phyloP scores from a whole-genome alignment of 2,329 filamentous ascomycete genomes.

The Ceratocystis alfenasii region DNA sequence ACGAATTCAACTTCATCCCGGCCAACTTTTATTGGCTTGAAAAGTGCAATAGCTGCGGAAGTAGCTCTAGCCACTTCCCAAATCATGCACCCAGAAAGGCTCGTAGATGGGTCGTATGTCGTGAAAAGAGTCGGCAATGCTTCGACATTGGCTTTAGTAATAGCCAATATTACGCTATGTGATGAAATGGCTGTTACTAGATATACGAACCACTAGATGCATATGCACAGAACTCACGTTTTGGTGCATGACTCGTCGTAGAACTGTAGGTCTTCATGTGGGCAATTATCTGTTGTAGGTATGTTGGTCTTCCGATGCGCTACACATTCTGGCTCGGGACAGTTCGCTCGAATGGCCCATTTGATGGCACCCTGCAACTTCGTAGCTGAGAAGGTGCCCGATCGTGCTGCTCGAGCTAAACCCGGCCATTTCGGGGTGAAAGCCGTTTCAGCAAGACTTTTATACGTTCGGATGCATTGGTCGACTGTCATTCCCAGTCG shows the following conservation, averaged over 20 bases:
- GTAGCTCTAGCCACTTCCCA: constrained; percentile 28
- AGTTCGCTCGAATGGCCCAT: background rate
- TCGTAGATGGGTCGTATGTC: constrained; percentile 26
- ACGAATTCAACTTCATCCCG: constrained; percentile 27
- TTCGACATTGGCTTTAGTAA: background rate
- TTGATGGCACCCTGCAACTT: background rate
- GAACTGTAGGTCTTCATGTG: background rate
- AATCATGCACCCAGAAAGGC: constrained; percentile 25
- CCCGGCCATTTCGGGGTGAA: background rate
- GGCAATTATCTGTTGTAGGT: background rate
- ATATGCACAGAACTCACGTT: background rate
- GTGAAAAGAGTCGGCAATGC: constrained; percentile 25
- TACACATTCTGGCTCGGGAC: background rate
- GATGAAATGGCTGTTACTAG: background rate
- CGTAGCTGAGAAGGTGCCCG: background rate
- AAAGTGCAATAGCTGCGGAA: constrained; percentile 28
- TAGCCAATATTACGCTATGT: background rate
- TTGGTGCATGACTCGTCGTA: background rate
- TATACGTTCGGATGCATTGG: background rate
- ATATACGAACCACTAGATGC: background rate
- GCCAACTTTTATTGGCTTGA: constrained; percentile 27
- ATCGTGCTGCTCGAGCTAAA: background rate
- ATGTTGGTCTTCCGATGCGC: background rate
- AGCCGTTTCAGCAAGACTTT: background rate
- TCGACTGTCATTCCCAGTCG: background rate